These are phyloP conservation scores for Kappamyces sp. DNA, from an alignment of 192 early-diverging fungal genomes.

Conservation along the genomic window DNA sequence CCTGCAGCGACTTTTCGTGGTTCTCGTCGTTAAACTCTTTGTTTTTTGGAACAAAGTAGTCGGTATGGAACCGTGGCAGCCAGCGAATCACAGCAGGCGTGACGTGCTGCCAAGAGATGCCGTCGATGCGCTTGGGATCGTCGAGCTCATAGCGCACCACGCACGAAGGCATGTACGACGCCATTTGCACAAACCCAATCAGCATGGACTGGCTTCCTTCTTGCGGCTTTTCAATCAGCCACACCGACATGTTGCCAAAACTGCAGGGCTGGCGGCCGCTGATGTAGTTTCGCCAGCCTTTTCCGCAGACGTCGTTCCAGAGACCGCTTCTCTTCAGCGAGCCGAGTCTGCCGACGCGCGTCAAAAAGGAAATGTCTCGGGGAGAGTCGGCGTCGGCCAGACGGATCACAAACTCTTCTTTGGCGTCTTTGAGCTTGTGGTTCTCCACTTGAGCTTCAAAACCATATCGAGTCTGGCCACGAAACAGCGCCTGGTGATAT, in stretches of 20 bases:
- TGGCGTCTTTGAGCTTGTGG: neutral
- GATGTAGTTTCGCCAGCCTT: constrained; percentile 12
- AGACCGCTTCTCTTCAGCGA: constrained; percentile 4
- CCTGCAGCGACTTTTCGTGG: neutral
- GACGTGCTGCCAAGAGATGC: constrained; percentile 16
- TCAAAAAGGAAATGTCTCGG: neutral
- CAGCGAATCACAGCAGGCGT: constrained; percentile 15
- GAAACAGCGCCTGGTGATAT: constrained; percentile 10
- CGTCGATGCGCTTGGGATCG: neutral
- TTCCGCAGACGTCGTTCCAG: constrained; percentile 18
- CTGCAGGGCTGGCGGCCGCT: neutral
- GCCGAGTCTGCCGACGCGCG: neutral
- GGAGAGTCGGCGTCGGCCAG: neutral
- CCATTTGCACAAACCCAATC: constrained; percentile 4
- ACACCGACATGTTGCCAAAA: neutral
- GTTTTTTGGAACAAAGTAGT: constrained; percentile 1
- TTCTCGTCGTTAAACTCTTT: neutral
- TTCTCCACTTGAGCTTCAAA: neutral
- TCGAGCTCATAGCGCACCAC: constrained; percentile 14
- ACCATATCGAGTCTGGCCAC: constrained; percentile 1
- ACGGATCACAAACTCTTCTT: neutral
- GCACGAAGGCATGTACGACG: neutral
- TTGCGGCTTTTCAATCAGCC: neutral
- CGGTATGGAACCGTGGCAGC: constrained; percentile 12
- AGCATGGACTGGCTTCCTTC: neutral